Evolutionary conservation across 2,329 filamentous ascomycete species (phyloP), one percentile per base, ranked within the genome.

Genomic region (Penicillium sp.): DNA sequence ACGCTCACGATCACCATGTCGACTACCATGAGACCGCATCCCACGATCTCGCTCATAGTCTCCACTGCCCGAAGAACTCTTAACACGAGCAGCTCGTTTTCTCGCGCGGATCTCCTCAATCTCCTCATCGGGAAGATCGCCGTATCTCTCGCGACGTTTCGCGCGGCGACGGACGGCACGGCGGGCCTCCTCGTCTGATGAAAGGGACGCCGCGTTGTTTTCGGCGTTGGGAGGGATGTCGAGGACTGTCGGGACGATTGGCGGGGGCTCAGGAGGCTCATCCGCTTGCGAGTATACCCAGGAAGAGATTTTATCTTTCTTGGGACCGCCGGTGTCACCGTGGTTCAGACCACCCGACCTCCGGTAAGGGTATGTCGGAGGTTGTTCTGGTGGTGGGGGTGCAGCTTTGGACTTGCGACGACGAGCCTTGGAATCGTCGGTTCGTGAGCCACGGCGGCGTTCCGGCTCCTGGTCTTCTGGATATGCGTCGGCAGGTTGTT

Each of bases 281-380:
- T 72, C 73, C 8, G 72, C 68, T 60, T 79, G 77, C 2, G 76
- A 78, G 55, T 80, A 70, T 7, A 81, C 72, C 79, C 79, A 81
- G 6, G 76, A 79, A 7, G 77, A 78, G 29, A 77, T 81, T 63
- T 81, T 80, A 49, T 80, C 75, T 60, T 74, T 61, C 54, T 61
- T 55, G 21, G 40, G 34, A 6, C 47, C 51, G 33, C 54, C 55
- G 13, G 49, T 50, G n/a, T 51, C 26, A 7, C 56, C 56, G 31
- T 59, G 54, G 33, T 56, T 76, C 19, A 67, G 57, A n/a, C 68
- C 74, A 18, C 72, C 71, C 28, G 65, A 61, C 59, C 69, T 70
- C 7, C 14, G n/a, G 21, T 55, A 71, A 65, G 28, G 71, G 69
- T 1, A 18, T 3, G 62, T 48, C 51, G 56, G 52, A 34, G 61